A percentile compares a stretch with the other conserved stretches of the same genome.
phyloP scores from a whole-genome alignment of 768 basidiomycete genomes.

The Podaxis sp. region DNA sequence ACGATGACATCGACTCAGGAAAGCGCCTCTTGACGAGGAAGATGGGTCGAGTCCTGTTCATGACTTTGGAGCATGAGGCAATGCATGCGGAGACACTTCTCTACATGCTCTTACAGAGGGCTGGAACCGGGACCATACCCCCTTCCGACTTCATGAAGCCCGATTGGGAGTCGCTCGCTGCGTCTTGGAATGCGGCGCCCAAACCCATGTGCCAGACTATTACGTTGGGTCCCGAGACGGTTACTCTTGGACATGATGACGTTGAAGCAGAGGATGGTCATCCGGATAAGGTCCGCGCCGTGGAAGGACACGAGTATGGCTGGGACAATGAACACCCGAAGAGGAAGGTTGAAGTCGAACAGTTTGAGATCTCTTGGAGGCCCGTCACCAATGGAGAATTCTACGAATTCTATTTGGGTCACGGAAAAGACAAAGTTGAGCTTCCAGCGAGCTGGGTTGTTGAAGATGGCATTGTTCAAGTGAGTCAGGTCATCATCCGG shows the following conservation, averaged over 20 bases:
- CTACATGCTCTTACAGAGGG: constrained; percentile 90
- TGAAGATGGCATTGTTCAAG: constrained; percentile 48
- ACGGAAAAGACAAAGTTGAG: constrained; percentile 43
- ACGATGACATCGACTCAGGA: constrained; percentile 61
- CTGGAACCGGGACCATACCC: constrained; percentile 75
- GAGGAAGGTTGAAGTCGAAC: constrained; percentile 53
- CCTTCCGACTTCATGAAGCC: constrained; percentile 77
- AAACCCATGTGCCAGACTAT: constrained; percentile 44
- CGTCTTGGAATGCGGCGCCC: constrained; percentile 49
- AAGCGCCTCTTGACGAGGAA: constrained; percentile 58
- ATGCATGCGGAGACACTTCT: constrained; percentile 90
- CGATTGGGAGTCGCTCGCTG: constrained; percentile 58
- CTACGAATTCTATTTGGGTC: constrained; percentile 55
- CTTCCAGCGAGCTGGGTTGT: constrained; percentile 78
- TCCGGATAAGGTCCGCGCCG: constrained; percentile 31
- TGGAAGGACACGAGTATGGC: constrained; percentile 70
- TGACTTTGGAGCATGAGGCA: constrained; percentile 91
- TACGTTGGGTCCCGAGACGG: constrained; percentile 53
- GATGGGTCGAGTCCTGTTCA: constrained; percentile 79
- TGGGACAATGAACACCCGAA: constrained; percentile 94
- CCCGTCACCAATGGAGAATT: constrained; percentile 92
- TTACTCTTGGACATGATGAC: constrained; percentile 85
- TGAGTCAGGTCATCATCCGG: constrained; percentile 25
- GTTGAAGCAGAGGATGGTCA: constrained; percentile 63
- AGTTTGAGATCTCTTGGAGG: constrained; percentile 80